These are phyloP conservation scores for Claviceps sp. DNA, from an alignment of 2,329 filamentous ascomycete genomes.

Conservation along the genomic window DNA sequence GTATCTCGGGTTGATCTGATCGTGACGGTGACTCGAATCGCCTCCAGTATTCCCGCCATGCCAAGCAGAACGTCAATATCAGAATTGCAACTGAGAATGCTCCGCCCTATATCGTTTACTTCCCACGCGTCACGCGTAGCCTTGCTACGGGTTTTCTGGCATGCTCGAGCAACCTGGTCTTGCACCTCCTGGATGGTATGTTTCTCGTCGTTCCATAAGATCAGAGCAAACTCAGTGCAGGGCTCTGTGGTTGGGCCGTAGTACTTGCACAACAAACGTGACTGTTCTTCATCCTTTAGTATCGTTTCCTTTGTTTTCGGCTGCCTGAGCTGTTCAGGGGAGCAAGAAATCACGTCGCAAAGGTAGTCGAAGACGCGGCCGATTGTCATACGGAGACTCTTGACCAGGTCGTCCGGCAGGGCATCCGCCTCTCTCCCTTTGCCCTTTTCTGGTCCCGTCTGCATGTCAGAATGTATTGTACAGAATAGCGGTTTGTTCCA, in stretches of 20 bases:
- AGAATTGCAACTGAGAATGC: constrained; percentile 62
- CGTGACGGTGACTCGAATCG: constrained; percentile 92
- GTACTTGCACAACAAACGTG: constrained; percentile 54
- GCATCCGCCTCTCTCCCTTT: constrained; percentile 45
- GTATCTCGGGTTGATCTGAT: constrained; percentile 88
- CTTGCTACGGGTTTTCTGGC: constrained; percentile 55
- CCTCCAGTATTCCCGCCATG: constrained; percentile 78
- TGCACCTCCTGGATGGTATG: constrained; percentile 87
- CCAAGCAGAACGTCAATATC: constrained; percentile 60
- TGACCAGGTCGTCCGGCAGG: constrained; percentile 62
- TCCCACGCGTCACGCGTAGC: constrained; percentile 70
- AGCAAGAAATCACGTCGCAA: constrained; percentile 95
- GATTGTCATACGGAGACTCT: constrained; percentile 75
- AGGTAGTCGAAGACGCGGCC: constrained; percentile 82
- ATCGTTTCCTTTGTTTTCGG: constrained; percentile 76
- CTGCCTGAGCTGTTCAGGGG: constrained; percentile 83
- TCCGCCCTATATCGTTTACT: constrained; percentile 78
- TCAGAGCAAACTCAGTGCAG: constrained; percentile 58
- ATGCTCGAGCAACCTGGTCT: constrained; percentile 82
- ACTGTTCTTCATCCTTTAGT: constrained; percentile 64
- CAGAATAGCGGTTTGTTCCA: constrained; percentile 83
- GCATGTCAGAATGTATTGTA: constrained; percentile 69
- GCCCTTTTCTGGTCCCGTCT: constrained; percentile 39
- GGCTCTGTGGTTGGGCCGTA: constrained; percentile 47
- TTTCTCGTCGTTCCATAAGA: constrained; percentile 98